Conservation (phyloP, 352 stramenopile species). For the Thalassiosira livingstoniorum region DNA sequence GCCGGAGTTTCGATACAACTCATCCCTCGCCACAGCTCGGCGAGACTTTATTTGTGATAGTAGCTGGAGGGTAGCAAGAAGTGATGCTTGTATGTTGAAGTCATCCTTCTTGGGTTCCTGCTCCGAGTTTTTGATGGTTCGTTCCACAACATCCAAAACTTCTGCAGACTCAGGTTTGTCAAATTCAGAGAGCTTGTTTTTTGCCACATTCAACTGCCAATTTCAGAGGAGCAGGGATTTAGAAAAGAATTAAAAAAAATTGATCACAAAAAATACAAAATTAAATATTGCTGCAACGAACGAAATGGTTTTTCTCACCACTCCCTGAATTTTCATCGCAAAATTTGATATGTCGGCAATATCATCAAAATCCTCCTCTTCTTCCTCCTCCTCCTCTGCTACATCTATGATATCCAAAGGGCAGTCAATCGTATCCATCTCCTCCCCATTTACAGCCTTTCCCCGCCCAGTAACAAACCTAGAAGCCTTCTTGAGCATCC, state of each 20-base stretch:
- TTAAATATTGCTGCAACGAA: not conserved
- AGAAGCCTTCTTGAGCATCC: too few relatives aligned
- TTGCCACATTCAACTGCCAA: slow-evolving; percentile 11
- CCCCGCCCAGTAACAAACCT: not conserved
- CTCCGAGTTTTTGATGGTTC: not conserved
- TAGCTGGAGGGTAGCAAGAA: slow-evolving; percentile 44
- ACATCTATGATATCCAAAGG: too few relatives aligned
- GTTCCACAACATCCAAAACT: not conserved
- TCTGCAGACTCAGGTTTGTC: not conserved
- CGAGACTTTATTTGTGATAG: slow-evolving; percentile 44
- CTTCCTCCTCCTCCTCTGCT: slow-evolving; percentile 3
- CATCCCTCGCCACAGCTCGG: slow-evolving; percentile 20
- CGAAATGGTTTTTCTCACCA: slow-evolving; percentile 7
- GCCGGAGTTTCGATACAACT: slow-evolving; percentile 43
- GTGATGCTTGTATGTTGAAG: slow-evolving; percentile 41
- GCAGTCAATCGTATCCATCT: not conserved
- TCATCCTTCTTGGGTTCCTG: not conserved
- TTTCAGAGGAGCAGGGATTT: not conserved
- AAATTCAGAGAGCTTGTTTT: slow-evolving; percentile 29
- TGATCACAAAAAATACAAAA: not conserved
- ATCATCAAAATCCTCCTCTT: slow-evolving; percentile 35
- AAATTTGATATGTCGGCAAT: slow-evolving; percentile 48
- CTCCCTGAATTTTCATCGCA: slow-evolving; percentile 33
- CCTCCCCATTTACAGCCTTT: not conserved
- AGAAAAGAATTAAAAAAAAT: not conserved